A percentile compares a stretch with the other conserved stretches of the same genome.
Conservation (phyloP, 305 asterid genomes). For the Fraxinus platypoda region DNA sequence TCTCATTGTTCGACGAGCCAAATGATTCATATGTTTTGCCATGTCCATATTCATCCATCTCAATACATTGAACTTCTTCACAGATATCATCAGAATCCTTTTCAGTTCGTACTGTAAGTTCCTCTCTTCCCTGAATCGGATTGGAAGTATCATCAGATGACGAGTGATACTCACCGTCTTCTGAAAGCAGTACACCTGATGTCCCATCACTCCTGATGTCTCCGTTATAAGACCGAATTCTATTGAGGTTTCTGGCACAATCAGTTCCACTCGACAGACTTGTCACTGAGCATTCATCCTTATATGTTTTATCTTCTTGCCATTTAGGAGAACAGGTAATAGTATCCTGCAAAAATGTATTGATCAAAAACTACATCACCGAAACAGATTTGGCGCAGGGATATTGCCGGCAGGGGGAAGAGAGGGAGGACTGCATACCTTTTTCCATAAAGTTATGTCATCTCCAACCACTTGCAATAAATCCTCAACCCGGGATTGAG, state of each 20-base stretch:
- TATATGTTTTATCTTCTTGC: slow-evolving; percentile 21
- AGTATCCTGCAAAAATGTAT: slow-evolving; percentile 20
- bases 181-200: slow-evolving; percentile 30
- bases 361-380: not conserved
- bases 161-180: slow-evolving; percentile 34
- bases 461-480: slow-evolving; percentile 43
- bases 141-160: slow-evolving; percentile 37
- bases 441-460: slow-evolving; percentile 19
- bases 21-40: slow-evolving; percentile 29
- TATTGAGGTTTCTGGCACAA: slow-evolving; percentile 8
- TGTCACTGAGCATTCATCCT: slow-evolving; percentile 34
- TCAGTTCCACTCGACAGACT: slow-evolving; percentile 2
- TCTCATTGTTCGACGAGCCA: slow-evolving; percentile 29
- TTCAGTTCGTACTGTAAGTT: slow-evolving; percentile 25
- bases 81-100: slow-evolving; percentile 61
- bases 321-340: not conserved
- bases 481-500: slow-evolving; percentile 63
- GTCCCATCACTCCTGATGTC: slow-evolving; percentile 38
- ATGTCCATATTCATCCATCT: slow-evolving; percentile 45
- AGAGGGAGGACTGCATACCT: not conserved
- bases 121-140: slow-evolving; percentile 30
- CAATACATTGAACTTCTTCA: slow-evolving; percentile 77
- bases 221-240: slow-evolving; percentile 28
- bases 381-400: not conserved
- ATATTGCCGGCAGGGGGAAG: not conserved